These are phyloP conservation scores for Amanita inopinata DNA, from an alignment of 768 basidiomycete genomes.

Conservation along the genomic window DNA sequence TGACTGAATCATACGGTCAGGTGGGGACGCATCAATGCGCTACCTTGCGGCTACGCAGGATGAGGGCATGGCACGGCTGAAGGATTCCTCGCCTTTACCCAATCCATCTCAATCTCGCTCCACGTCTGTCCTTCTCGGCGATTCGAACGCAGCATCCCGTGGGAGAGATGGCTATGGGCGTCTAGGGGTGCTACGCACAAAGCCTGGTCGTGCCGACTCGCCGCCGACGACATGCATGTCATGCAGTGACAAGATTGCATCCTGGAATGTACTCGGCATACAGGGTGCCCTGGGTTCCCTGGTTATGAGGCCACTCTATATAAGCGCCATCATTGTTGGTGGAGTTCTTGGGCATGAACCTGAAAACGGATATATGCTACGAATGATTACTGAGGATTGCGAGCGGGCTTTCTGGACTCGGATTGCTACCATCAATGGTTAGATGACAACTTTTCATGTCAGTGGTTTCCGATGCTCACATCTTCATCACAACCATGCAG, in stretches of 20 bases:
- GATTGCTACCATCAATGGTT: conserved; percentile 36
- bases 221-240: conserved; percentile 79
- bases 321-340: conserved; percentile 60
- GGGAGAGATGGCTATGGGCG: conserved; percentile 76
- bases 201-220: conserved; percentile 89
- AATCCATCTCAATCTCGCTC: conserved; percentile 26
- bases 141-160: conserved; percentile 37
- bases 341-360: conserved; percentile 44
- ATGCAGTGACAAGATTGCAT: conserved; percentile 90
- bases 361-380: conserved; percentile 12
- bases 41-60: conserved; percentile 71
- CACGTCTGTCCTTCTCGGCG: conserved; percentile 11
- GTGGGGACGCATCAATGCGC: conserved; percentile 84
- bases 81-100: conserved; percentile 21
- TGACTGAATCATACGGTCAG: conserved; percentile 27
- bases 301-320: conserved; percentile 52
- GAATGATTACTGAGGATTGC: conserved; percentile 48
- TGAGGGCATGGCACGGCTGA: conserved; percentile 58
- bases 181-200: conserved; percentile 77
- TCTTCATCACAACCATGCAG: conserved; percentile 20
- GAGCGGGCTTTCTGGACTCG: conserved; percentile 56
- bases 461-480: background rate
- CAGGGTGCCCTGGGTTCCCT: conserved; percentile 70
- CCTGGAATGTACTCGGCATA: conserved; percentile 77
- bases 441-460: background rate